phyloP scores from a whole-genome alignment of 768 basidiomycete genomes.

The Naganishia vaughanmartiniae region DNA sequence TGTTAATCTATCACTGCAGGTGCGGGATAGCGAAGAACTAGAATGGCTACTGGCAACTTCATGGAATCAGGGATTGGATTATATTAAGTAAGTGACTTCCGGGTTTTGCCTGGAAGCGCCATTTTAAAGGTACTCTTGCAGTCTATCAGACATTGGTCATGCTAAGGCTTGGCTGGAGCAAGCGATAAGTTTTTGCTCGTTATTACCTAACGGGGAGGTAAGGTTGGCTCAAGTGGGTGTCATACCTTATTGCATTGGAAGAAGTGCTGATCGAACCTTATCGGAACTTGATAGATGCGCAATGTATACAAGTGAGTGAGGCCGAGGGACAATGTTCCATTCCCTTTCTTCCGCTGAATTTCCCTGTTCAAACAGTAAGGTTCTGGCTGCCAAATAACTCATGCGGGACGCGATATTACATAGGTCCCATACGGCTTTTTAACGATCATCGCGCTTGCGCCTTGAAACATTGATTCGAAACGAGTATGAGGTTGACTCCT shows the following conservation, averaged over 20 bases:
- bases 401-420: neutral
- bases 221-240: constrained; percentile 3
- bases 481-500: neutral
- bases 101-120: neutral
- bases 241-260: neutral
- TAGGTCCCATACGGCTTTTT: neutral
- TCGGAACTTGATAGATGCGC: constrained; percentile 7
- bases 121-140: neutral
- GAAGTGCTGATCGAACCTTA: neutral
- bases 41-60: constrained; percentile 18
- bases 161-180: constrained; percentile 15
- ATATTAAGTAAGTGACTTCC: neutral
- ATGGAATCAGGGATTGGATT: constrained; percentile 20
- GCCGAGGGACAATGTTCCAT: no score
- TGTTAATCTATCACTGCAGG: neutral
- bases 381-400: neutral
- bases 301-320: constrained; percentile 6
- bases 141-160: constrained; percentile 12
- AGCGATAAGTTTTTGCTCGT: constrained; percentile 10
- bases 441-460: no score
- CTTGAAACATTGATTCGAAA: neutral
- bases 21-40: neutral
- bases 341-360: neutral
- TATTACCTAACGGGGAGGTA: neutral
- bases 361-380: neutral